These are phyloP conservation scores for Eimeria falciformis DNA, from an alignment of 169 alveolate genomes.

Conservation along the genomic window DNA sequence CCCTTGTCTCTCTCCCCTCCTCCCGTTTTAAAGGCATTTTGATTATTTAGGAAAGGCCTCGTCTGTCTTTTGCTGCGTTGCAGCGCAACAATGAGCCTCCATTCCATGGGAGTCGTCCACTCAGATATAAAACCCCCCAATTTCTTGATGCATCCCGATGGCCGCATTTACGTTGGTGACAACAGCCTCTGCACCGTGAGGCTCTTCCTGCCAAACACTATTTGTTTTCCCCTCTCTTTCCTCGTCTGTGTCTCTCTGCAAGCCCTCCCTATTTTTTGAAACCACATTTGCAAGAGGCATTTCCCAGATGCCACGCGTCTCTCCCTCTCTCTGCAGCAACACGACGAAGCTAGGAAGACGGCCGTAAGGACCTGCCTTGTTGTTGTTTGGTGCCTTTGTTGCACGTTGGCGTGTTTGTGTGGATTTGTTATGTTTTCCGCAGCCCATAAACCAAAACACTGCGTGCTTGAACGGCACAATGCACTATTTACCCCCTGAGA, in stretches of 20 bases:
- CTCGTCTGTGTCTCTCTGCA: too few species aligned
- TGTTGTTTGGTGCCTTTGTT: too few species aligned
- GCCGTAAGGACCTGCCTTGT: too few species aligned
- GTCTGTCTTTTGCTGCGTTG: neutral
- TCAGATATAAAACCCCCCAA: conserved; percentile 56
- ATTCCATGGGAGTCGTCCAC: conserved; percentile 68
- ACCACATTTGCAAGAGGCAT: too few species aligned
- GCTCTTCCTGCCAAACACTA: too few species aligned
- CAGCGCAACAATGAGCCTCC: conserved; percentile 59
- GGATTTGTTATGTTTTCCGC: neutral
- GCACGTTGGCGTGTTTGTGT: neutral
- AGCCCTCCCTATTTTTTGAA: too few species aligned
- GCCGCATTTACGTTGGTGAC: conserved; percentile 57
- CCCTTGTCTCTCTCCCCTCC: neutral
- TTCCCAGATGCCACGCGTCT: too few species aligned
- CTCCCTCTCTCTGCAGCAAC: too few species aligned
- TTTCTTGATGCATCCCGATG: conserved; percentile 32
- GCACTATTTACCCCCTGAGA: conserved; percentile 54
- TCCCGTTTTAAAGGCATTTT: neutral
- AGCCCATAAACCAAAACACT: conserved; percentile 18
- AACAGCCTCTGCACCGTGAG: conserved; percentile 42
- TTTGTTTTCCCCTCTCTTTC: too few species aligned
- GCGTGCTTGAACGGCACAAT: conserved; percentile 32
- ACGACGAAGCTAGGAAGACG: too few species aligned
- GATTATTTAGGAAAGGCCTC: too few species aligned